Percentiles rank a stretch among this genome's conserved stretches.
Evolutionary conservation across 2,329 filamentous ascomycete genomes (phyloP).

Genomic region (Didymella pinodella): DNA sequence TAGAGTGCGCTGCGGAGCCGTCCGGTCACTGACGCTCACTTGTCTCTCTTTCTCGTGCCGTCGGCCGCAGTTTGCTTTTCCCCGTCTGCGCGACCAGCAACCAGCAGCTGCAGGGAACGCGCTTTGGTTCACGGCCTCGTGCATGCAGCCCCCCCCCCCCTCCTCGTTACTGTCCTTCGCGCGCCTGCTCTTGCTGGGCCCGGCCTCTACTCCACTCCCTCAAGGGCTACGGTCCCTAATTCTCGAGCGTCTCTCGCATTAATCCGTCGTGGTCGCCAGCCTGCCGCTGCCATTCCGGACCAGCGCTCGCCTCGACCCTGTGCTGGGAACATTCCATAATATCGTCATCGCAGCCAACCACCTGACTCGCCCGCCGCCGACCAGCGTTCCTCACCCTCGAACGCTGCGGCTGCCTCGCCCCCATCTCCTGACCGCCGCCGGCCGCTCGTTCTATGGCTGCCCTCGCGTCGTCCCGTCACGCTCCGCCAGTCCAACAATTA

Average conservation of each 20-base stretch:
- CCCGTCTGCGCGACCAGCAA: constrained; percentile 36
- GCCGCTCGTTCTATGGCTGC: constrained; percentile 42
- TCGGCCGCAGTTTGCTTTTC: constrained; percentile 22
- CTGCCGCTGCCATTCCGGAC: constrained; percentile 18
- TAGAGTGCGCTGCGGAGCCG: constrained; percentile 25
- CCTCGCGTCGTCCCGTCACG: constrained; percentile 42
- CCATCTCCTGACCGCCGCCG: constrained; percentile 11
- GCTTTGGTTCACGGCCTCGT: constrained; percentile 22
- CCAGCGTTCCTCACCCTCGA: constrained; percentile 7
- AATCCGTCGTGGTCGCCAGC: constrained; percentile 23
- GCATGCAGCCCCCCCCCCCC: constrained; percentile 35
- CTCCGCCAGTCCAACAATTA: constrained; percentile 44
- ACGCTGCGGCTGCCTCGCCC: constrained; percentile 20
- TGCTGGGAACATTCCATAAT: constrained; percentile 18
- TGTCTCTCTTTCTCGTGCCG: constrained; percentile 22
- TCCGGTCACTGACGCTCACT: constrained; percentile 36
- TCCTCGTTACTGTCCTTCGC: constrained; percentile 26
- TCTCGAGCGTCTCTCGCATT: constrained; percentile 11
- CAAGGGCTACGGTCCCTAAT: constrained; percentile 19
- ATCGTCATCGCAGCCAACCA: constrained; percentile 16
- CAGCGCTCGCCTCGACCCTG: constrained; percentile 17
- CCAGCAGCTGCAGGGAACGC: constrained; percentile 33
- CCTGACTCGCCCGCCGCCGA: constrained; percentile 9
- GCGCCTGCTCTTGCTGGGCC: constrained; percentile 25
- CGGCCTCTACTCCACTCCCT: constrained; percentile 17